A percentile compares a stretch with the other conserved stretches of the same genome.
phyloP scores from a whole-genome alignment of 352 stramenopile genomes.

The Thalassiosira hispida region DNA sequence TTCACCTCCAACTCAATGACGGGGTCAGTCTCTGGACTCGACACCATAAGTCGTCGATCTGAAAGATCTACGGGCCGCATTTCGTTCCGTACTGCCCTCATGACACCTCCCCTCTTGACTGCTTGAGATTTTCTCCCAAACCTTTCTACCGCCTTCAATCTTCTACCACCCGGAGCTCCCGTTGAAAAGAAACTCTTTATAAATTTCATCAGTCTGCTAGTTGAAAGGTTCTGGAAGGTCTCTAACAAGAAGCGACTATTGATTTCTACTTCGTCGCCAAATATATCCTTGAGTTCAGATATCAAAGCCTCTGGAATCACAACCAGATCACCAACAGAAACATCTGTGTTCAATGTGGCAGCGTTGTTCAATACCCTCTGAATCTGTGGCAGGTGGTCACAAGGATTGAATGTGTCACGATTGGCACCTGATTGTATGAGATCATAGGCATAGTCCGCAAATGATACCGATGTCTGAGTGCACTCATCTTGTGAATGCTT shows the following conservation, averaged over 20 bases:
- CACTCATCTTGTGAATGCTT: conserved; percentile 25
- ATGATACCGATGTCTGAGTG: conserved; percentile 10
- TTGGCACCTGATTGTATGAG: not conserved
- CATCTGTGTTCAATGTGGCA: not conserved
- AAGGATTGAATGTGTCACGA: conserved; percentile 15
- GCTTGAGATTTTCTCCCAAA: no score
- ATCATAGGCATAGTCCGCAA: conserved; percentile 17
- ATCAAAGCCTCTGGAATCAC: conserved; percentile 22
- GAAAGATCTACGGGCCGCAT: no score
- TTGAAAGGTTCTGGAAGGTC: conserved; percentile 28
- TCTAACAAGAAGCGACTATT: conserved; percentile 39
- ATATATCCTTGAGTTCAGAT: conserved; percentile 5
- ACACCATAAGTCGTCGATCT: no score
- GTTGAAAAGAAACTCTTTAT: conserved; percentile 15
- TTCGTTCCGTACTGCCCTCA: no score
- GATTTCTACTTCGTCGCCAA: conserved; percentile 20
- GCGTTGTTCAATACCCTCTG: conserved; percentile 22
- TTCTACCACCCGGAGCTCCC: no score
- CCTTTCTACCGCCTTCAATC: no score
- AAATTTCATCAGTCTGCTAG: conserved; percentile 31
- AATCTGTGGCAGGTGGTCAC: conserved; percentile 30
- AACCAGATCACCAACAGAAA: conserved; percentile 22
- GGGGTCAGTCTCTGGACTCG: no score
- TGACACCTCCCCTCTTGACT: no score
- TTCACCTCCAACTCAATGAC: conserved; percentile 25